phyloP scores from a whole-genome alignment of 2,329 filamentous ascomycete genomes.

The Pseudogymnoascus sp. region DNA sequence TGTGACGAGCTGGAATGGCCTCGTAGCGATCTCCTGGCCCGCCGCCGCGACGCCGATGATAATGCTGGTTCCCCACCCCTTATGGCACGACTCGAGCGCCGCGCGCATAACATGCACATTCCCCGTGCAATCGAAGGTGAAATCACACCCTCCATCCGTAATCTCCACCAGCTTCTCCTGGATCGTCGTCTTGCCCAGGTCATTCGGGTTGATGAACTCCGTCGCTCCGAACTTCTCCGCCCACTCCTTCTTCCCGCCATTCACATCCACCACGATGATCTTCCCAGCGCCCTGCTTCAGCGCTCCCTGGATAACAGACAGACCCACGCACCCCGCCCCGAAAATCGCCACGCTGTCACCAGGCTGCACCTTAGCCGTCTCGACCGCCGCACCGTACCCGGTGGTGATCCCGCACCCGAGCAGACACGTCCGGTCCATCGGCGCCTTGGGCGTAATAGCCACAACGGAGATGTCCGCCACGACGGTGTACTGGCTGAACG shows the following conservation, averaged over 20 bases:
- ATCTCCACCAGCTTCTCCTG: conserved; percentile 92
- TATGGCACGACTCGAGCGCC: conserved; percentile 95
- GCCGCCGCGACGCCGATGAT: conserved; percentile 96
- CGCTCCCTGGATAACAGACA: conserved; percentile 91
- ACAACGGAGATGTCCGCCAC: conserved; percentile 98
- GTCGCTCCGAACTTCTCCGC: conserved; percentile 90
- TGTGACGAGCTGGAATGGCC: conserved; percentile 97
- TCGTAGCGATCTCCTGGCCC: conserved; percentile 88
- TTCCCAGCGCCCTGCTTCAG: conserved; percentile 46
- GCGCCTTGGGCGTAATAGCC: conserved; percentile 79
- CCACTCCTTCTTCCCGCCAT: conserved; percentile 88
- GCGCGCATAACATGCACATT: conserved; percentile 95
- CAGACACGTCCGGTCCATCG: conserved; percentile 93
- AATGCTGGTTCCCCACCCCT: conserved; percentile 98
- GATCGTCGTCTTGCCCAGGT: conserved; percentile 67
- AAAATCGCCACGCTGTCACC: conserved; percentile 88
- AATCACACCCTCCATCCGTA: conserved; percentile 97
- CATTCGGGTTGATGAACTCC: conserved; percentile 89
- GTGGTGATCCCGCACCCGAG: conserved; percentile 98
- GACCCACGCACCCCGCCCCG: conserved; percentile 89
- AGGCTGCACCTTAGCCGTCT: conserved; percentile 86
- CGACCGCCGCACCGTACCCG: conserved; percentile 89
- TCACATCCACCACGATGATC: conserved; percentile 66
- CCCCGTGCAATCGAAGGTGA: conserved; percentile 98
- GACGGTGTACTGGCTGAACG: conserved; percentile 98